Base-by-base conservation (phyloP, 116 monocot genomes). In the Iris pallida region DNA sequence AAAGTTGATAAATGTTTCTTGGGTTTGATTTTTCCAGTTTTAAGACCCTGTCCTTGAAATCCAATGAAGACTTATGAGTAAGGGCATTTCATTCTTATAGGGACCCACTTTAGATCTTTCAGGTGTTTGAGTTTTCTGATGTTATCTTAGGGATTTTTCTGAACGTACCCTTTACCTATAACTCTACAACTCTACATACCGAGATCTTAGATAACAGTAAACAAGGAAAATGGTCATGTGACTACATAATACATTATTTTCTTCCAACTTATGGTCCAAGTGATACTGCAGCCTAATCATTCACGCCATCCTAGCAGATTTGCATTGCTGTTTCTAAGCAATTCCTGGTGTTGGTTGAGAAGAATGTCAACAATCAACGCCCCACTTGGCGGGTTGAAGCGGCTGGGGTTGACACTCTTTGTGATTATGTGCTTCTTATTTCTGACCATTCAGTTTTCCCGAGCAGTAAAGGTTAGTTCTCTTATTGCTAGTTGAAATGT, bases 371-470 rank as follows among this genome's bases (percentile, higher is more conserved):
- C 62, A 6, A 14, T 58, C 69, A 71, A 59, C 86, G 92, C 55
- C 92, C 92, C 66, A 12, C 64, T n/a, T 81, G 79, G 83, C 77
- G 92, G 16, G 53, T 88, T 43, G 74, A 88, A 72, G 83, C 86
- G 55, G 58, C 86, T 57, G 71, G 59, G 75, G 64, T 92, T 65
- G 76, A 92, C 68, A 45, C 56, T 13, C 56, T 55, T 14, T 73
- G 70, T 63, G 71, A 77, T 61, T 76, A 74, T 72, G 86, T 86
- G 16, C 56, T 57, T 15, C 56, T 57, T 57, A 57, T 57, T 9
- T n/a, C 56, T 16, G 56, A 57, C 56, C 17, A 57, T 18, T 57
- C 56, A 2, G 16, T 57, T 57, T 57, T 57, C 17, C 12, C 6
- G 8, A 57, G 56, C 12, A 57, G 56, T 57, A 57, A 16, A 57